A percentile compares a stretch with the other conserved stretches of the same genome.
phyloP scores from a whole-genome alignment of 768 basidiomycete species.

The Suillus paluster region DNA sequence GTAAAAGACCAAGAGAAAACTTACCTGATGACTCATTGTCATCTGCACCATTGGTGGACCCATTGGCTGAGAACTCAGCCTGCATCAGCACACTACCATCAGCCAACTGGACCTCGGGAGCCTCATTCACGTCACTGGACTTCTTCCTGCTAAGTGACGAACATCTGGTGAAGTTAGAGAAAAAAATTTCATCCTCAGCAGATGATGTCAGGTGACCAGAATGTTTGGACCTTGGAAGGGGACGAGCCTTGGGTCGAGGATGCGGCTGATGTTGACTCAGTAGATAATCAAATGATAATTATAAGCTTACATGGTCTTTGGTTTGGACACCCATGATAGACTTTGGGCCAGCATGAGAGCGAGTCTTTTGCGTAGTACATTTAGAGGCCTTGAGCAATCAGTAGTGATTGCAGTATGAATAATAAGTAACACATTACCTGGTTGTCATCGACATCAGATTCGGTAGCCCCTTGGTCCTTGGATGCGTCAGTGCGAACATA shows the following conservation, averaged over 20 bases:
- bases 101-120: background rate
- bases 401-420: background rate
- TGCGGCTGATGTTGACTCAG: background rate
- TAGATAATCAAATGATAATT: background rate
- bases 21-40: background rate
- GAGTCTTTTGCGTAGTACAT: background rate
- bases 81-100: too few relatives aligned
- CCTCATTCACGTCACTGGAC: background rate
- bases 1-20: background rate
- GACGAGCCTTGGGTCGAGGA: background rate
- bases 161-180: background rate
- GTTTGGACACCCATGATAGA: background rate
- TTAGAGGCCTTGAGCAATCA: background rate
- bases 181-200: background rate
- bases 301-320: background rate
- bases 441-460: slow-evolving; percentile 1
- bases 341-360: background rate
- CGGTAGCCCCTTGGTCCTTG: background rate
- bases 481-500: background rate
- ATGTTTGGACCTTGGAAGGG: background rate
- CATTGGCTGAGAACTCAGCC: background rate
- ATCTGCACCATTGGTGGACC: background rate
- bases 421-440: slow-evolving; percentile 3
- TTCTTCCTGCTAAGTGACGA: background rate
- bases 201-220: background rate